Conservation (phyloP, 2,329 filamentous ascomycete species). For the Zopfia rhizophila region DNA sequence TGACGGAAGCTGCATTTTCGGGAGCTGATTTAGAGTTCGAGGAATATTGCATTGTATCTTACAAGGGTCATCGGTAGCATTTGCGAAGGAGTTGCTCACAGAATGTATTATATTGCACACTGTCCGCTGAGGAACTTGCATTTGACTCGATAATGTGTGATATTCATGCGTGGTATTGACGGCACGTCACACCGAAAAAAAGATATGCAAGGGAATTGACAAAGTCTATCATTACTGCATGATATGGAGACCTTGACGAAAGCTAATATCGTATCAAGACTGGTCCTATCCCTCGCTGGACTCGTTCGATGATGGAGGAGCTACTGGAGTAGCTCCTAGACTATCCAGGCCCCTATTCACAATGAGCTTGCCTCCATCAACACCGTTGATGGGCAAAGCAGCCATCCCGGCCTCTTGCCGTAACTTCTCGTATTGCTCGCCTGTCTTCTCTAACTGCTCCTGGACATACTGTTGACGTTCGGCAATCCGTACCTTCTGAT, state of each 20-base stretch:
- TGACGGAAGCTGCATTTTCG: conserved; percentile 16
- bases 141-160: too few relatives aligned
- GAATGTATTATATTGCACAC: too few relatives aligned
- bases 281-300: conserved; percentile 38
- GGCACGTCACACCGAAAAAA: too few relatives aligned
- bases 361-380: conserved; percentile 38
- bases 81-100: too few relatives aligned
- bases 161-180: too few relatives aligned
- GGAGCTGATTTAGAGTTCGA: conserved; percentile 5
- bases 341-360: conserved; percentile 49
- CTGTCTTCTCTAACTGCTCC: conserved; percentile 80
- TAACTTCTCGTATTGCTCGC: conserved; percentile 73
- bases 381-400: conserved; percentile 40
- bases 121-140: too few relatives aligned
- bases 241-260: neutral
- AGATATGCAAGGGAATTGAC: too few relatives aligned
- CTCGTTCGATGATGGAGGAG: conserved; percentile 34
- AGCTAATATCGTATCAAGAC: too few relatives aligned
- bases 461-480: conserved; percentile 83
- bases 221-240: neutral
- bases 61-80: too few relatives aligned
- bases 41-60: conserved; percentile 4
- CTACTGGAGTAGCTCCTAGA: conserved; percentile 47
- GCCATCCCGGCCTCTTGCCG: conserved; percentile 60
- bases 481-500: conserved; percentile 74